Conservation (phyloP, 352 stramenopile genomes). For the Phytopythium mirpurense region DNA sequence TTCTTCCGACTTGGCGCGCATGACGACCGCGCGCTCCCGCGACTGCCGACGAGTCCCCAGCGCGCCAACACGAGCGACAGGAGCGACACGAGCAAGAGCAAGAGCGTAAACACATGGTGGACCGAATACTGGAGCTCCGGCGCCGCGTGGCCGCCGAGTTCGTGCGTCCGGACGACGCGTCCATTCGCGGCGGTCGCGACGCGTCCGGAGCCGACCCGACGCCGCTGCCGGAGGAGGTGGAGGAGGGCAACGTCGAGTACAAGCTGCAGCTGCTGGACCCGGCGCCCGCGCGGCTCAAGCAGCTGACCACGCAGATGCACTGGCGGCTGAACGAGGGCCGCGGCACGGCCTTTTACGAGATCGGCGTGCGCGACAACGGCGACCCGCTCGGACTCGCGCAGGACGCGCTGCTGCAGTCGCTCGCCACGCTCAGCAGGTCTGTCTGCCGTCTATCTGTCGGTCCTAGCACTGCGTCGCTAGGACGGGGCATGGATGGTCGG, state of each 20-base stretch:
- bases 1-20: background rate
- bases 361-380: slow-evolving; percentile 85
- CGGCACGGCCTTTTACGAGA: slow-evolving; percentile 81
- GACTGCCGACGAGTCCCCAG: background rate
- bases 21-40: background rate
- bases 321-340: slow-evolving; percentile 88
- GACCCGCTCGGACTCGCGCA: slow-evolving; percentile 60
- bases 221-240: slow-evolving; percentile 67
- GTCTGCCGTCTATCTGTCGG: background rate
- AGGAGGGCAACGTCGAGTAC: slow-evolving; percentile 90
- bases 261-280: slow-evolving; percentile 85
- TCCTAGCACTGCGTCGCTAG: too few relatives aligned
- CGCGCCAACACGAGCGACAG: background rate
- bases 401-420: slow-evolving; percentile 60
- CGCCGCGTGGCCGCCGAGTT: slow-evolving; percentile 20
- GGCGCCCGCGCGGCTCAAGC: slow-evolving; percentile 62
- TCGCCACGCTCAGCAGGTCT: slow-evolving; percentile 57
- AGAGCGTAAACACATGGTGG: background rate
- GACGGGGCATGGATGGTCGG: too few relatives aligned
- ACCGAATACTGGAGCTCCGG: slow-evolving; percentile 11
- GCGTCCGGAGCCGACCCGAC: background rate
- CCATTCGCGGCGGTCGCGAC: background rate
- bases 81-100: too few relatives aligned
- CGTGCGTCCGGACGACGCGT: background rate
- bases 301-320: slow-evolving; percentile 88